These are phyloP conservation scores for Prunus armeniaca DNA, from an alignment of 306 rosid genomes.

Conservation along the genomic window DNA sequence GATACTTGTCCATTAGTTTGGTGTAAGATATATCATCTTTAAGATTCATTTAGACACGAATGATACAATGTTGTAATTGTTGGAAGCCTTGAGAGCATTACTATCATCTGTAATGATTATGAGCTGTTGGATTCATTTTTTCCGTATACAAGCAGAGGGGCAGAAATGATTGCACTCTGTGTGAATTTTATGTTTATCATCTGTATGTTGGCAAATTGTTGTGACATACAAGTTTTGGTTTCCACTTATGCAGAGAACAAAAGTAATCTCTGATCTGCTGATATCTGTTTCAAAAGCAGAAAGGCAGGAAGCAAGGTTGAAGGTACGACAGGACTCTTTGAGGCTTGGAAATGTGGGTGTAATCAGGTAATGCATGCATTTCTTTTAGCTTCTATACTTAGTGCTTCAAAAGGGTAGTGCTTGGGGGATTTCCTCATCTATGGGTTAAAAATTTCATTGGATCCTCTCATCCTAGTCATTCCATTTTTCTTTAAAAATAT, in stretches of 20 bases:
- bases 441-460: neutral
- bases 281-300: slow-evolving; percentile 95
- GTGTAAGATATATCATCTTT: neutral
- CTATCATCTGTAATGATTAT: neutral
- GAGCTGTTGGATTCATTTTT: neutral
- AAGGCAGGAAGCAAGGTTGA: slow-evolving; percentile 97
- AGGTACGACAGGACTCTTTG: slow-evolving; percentile 94
- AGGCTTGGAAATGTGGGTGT: slow-evolving; percentile 99
- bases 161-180: neutral
- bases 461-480: slow-evolving; percentile 8
- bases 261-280: slow-evolving; percentile 86
- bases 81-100: neutral
- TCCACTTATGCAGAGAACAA: slow-evolving; percentile 73
- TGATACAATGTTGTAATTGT: neutral
- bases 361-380: slow-evolving; percentile 56
- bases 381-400: neutral
- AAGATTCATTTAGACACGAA: neutral
- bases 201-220: neutral
- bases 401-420: slow-evolving; percentile 1
- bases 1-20: neutral
- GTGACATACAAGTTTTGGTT: slow-evolving; percentile 9
- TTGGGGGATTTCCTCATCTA: neutral
- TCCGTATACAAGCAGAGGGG: neutral
- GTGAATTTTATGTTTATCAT: neutral
- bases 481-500: slow-evolving; percentile 5